phyloP scores from a whole-genome alignment of 2,329 filamentous ascomycete genomes.

The Ramularia endophylla region DNA sequence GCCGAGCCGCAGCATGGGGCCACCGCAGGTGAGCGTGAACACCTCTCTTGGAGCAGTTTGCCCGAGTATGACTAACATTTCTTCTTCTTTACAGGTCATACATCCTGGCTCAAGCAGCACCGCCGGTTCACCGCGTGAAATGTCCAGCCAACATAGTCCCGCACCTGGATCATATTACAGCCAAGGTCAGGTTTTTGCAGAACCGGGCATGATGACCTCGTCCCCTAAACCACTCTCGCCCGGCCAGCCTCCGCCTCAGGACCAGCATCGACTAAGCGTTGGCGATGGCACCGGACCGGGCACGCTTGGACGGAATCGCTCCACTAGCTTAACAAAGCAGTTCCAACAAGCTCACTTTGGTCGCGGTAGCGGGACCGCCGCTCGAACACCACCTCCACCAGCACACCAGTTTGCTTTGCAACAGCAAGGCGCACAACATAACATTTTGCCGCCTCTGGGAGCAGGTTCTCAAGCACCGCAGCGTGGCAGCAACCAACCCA shows the following conservation, averaged over 20 bases:
- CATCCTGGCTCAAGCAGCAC: slow-evolving; percentile 26
- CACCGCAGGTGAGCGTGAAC: slow-evolving; percentile 15
- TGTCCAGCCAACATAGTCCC: slow-evolving; percentile 28
- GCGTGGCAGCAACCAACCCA: slow-evolving; percentile 15
- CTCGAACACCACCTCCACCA: slow-evolving; percentile 47
- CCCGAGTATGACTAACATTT: too few species aligned
- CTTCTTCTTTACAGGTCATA: slow-evolving; percentile 18
- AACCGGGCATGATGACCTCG: slow-evolving; percentile 66
- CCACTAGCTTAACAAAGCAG: slow-evolving; percentile 60
- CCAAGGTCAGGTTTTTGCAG: slow-evolving; percentile 58
- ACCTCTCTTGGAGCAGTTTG: too few species aligned
- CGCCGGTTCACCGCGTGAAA: slow-evolving; percentile 33
- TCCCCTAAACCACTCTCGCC: slow-evolving; percentile 80
- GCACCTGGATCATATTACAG: slow-evolving; percentile 25
- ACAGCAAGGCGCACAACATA: slow-evolving; percentile 20
- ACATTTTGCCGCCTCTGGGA: slow-evolving; percentile 36
- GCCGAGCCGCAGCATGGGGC: slow-evolving; percentile 30
- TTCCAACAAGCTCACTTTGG: slow-evolving; percentile 59
- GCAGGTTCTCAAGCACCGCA: slow-evolving; percentile 19
- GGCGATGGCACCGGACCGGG: slow-evolving; percentile 31
- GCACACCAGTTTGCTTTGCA: slow-evolving; percentile 37
- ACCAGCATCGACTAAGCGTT: slow-evolving; percentile 49
- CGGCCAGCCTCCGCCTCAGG: slow-evolving; percentile 38
- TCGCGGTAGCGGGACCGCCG: slow-evolving; percentile 48
- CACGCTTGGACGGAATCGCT: slow-evolving; percentile 49